Evolutionary conservation across 2,329 filamentous ascomycete genomes (phyloP).

Genomic region (Tolypocladium cylindrosporum): DNA sequence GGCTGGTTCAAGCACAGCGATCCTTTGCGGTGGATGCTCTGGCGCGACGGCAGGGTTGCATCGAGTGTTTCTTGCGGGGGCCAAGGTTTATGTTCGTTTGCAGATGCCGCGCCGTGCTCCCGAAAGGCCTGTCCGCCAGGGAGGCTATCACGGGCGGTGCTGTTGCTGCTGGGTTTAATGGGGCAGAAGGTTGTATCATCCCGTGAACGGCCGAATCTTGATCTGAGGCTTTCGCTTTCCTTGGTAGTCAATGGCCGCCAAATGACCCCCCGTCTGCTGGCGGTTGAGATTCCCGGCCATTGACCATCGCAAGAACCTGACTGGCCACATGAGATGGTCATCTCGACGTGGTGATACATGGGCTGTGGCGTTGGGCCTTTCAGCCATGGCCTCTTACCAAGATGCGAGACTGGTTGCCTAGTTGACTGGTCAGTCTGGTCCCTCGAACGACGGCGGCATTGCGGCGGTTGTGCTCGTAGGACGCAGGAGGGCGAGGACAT

Average conservation of each 20-base stretch:
- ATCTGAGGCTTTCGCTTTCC: background rate
- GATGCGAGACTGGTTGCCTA: background rate
- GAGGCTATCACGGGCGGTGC: background rate
- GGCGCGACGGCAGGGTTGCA: background rate
- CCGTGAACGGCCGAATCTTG: background rate
- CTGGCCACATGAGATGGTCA: background rate
- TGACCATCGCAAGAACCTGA: background rate
- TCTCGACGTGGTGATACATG: background rate
- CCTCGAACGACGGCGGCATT: background rate
- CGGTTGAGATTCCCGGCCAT: background rate
- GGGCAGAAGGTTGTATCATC: background rate
- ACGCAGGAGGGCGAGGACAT: constrained; percentile 7
- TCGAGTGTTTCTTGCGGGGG: background rate
- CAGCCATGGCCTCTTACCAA: background rate
- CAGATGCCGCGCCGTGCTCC: background rate
- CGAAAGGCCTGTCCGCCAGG: background rate
- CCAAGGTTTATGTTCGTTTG: background rate
- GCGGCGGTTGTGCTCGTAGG: background rate
- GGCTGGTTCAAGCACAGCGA: background rate
- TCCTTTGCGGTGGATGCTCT: background rate
- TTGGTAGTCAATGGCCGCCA: background rate
- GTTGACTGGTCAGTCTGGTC: background rate
- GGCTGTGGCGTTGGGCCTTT: background rate
- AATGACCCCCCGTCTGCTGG: background rate
- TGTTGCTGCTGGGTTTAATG: background rate